Base-by-base conservation (phyloP, 176 grass and related monocot species). In the Cenchrus americanus region DNA sequence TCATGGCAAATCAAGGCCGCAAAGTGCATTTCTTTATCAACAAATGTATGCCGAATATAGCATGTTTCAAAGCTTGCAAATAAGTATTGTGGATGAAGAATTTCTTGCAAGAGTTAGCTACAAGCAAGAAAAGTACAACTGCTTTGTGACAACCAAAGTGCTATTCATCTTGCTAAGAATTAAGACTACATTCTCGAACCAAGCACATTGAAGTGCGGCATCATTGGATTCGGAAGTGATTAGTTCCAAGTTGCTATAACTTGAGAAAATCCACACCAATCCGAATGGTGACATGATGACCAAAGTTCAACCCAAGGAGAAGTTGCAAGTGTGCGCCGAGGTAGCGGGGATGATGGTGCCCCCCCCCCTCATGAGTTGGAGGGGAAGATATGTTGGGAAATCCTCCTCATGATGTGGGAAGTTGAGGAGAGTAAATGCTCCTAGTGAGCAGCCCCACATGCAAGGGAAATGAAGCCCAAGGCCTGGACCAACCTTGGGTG, bases 121-220 rank as follows among this genome's bases (percentile, higher is more conserved):
- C 1, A 68, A 62, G 24, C 52, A 73, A 64, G 50, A 80, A 14
- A 60, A 47, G 2, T 80, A 24, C 14, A 13, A 72, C 13, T 86
- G 1, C 62, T 59, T 80, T 73, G 17, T 24, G 70, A 78, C 69
- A 88, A 47, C 15, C 37, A 83, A 11, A 71, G 17, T 41, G 62
- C 2, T 11, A 88, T 88, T 6, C 14, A 83, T 71, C 58, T 83
- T 77, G 15, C 12, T 14, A 88, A 77, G 21, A 88, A 83, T 83
- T 49, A 19, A 77, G 30, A 17, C 30, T 69, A 13, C 58, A 88
- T 15, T 53, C 34, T 50, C 27, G 12, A 40, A 48, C 58, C 32
- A 83, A 87, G 19, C 43, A 87, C n/a, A 69, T 63, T 43, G 69
- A 87, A 7, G 60, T 82, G 17, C 15, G 68, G 5, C 75, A 52